Evolutionary conservation across 345 rosid species (phyloP), one percentile per base, ranked within the genome.

Genomic region (Syzygium grande): DNA sequence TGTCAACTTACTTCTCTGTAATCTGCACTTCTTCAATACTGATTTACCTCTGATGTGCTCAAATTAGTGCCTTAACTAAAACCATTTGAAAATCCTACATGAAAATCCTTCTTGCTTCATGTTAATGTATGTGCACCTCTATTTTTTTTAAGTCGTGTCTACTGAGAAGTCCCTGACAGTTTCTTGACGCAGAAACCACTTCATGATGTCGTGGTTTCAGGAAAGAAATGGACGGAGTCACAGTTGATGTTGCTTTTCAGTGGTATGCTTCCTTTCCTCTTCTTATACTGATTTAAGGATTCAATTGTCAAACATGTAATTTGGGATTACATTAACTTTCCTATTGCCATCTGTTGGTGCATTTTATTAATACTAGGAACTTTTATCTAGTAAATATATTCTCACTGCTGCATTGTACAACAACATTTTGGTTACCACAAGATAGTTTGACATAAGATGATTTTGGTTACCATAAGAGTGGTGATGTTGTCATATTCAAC

Each of bases 131-230:
- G 29, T 53, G 73, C 86, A 34, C 46, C 34, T 79, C 30, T 41
- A 53, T 34, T 85, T 86, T 89, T 85, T 56, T 84, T 90, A 56
- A 84, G 49, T 84, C 17, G 52, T 77, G 49, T 90, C 53, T n/a
- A 43, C 65, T 86, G 86, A 89, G 86, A 84, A 87, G 86, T 87
- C 87, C 85, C 90, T 93, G 87, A 86, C 84, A 63, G 77, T 84
- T 94, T 83, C 91, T 92, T 93, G 90, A 59, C 89, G 65, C 94
- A 97, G 99, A 94, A 86, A 86, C 93, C 98, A 10, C 94, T 98
- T 89, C 99, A 96, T 91, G 98, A 97, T 53, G 97, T 98, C 87
- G 93, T 97, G 87, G 97, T 85, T 94, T 97, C 89, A 92, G 96
- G 85, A 94, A 90, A 87, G 94, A 95, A 90, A 88, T 91, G 52